Evolutionary conservation across 352 stramenopile species (phyloP).

Genomic region (Globisporangium okanoganense): DNA sequence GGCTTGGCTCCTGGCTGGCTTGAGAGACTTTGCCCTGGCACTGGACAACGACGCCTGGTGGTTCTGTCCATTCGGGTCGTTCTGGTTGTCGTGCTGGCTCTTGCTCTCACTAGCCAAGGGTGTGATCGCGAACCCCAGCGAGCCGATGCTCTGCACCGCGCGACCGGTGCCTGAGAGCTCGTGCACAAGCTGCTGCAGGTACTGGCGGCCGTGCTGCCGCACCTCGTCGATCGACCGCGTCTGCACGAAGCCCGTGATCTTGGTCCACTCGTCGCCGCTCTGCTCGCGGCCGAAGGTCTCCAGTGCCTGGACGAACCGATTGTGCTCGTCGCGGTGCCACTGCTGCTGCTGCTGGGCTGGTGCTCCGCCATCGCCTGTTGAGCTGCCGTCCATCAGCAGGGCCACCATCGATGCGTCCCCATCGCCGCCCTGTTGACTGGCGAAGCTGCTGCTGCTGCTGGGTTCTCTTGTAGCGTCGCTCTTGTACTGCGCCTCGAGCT

Average conservation of each 20-base stretch:
- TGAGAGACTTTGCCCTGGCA: background rate
- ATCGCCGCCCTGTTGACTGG: background rate
- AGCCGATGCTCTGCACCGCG: conserved; percentile 1
- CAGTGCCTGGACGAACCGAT: conserved; percentile 76
- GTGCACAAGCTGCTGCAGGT: conserved; percentile 72
- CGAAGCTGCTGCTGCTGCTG: background rate
- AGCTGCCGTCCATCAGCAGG: background rate
- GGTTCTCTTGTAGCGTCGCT: background rate
- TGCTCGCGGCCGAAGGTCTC: conserved; percentile 54
- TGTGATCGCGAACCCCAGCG: background rate
- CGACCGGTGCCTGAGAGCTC: conserved; percentile 18
- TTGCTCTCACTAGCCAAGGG: background rate
- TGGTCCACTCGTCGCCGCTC: conserved; percentile 59
- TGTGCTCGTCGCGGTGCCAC: conserved; percentile 72
- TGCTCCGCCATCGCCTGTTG: background rate
- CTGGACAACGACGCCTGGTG: background rate
- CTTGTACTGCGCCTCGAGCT: conserved; percentile 6
- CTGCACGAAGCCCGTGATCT: conserved; percentile 69
- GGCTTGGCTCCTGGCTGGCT: conserved; percentile 5
- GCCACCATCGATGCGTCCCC: background rate
- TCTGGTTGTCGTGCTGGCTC: conserved; percentile 24
- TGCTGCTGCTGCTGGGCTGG: background rate
- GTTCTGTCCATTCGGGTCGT: conserved; percentile 31
- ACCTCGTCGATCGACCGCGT: conserved; percentile 68
- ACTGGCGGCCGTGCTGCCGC: conserved; percentile 58